Evolutionary conservation across 1,284 basidiomycete species (phyloP).

Genomic region (Coriolopsis trogii): DNA sequence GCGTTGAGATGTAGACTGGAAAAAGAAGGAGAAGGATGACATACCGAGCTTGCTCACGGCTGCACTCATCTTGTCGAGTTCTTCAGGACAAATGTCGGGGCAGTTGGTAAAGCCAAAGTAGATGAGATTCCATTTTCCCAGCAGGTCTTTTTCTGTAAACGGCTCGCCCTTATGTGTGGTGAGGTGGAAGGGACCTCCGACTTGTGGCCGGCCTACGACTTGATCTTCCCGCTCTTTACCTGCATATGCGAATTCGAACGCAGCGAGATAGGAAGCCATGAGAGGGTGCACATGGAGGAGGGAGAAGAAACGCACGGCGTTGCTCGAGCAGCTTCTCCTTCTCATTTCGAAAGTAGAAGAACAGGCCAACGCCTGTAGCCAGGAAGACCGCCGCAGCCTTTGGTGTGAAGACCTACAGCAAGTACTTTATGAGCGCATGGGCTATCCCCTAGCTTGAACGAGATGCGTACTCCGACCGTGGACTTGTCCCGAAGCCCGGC

Average conservation of each 20-base stretch:
- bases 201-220: constrained; percentile 69
- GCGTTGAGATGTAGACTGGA: not conserved
- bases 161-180: constrained; percentile 66
- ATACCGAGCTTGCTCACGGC: constrained; percentile 80
- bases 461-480: constrained; percentile 47
- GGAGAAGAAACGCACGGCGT: constrained; percentile 24
- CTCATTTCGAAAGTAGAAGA: constrained; percentile 88
- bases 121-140: constrained; percentile 87
- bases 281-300: not conserved
- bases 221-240: constrained; percentile 67
- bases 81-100: constrained; percentile 98
- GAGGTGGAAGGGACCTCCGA: constrained; percentile 90
- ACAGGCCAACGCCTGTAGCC: constrained; percentile 80
- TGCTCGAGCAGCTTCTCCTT: constrained; percentile 81
- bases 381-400: constrained; percentile 84
- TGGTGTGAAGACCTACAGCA: constrained; percentile 82
- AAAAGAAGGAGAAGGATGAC: constrained; percentile 35
- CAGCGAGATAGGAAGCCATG: not conserved
- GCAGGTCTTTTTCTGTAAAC: constrained; percentile 85
- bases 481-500: constrained; percentile 41
- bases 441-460: not conserved
- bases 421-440: not conserved
- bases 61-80: constrained; percentile 93
- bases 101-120: constrained; percentile 99
- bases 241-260: constrained; percentile 29